Conservation (phyloP, 805 yeast genomes). For the Metschnikowia baotianmanensis region DNA sequence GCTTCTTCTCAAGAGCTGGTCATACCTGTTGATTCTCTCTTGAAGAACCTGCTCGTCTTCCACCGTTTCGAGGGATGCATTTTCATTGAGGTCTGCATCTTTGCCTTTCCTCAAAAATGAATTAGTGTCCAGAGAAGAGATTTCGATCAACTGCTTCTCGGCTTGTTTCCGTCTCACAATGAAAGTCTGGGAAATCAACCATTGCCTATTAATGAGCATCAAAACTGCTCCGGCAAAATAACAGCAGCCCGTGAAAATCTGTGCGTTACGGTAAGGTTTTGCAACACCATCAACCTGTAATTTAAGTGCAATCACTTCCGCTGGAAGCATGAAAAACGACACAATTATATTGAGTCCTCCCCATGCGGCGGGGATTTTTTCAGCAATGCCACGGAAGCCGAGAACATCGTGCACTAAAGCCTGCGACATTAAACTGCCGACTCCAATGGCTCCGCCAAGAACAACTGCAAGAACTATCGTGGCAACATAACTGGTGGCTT, state of each 20-base stretch:
- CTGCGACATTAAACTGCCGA: constrained; percentile 24
- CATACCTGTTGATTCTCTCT: constrained; percentile 13
- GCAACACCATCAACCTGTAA: constrained; percentile 13
- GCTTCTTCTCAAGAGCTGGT: constrained; percentile 10
- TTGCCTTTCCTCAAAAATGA: no score
- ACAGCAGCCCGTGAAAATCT: constrained; percentile 55
- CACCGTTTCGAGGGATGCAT: constrained; percentile 1
- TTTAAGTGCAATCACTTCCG: constrained; percentile 53
- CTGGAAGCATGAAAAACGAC: constrained; percentile 35
- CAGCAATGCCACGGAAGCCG: constrained; percentile 11
- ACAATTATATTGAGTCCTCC: constrained; percentile 36
- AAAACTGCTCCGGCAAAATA: constrained; percentile 43
- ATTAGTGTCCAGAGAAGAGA: no score
- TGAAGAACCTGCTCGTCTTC: constrained; percentile 5
- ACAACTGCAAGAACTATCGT: constrained; percentile 30
- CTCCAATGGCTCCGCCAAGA: constrained; percentile 32
- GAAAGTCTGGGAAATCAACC: constrained; percentile 35
- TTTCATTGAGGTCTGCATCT: no score
- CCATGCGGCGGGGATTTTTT: constrained; percentile 40
- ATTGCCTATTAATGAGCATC: constrained; percentile 49
- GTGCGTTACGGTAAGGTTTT: constrained; percentile 52
- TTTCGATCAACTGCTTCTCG: constrained; percentile 2
- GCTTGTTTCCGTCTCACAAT: constrained; percentile 9
- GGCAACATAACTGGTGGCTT: constrained; percentile 31
- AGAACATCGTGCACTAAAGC: constrained; percentile 18